Evolutionary conservation across 805 yeast genomes (phyloP).

Genomic region (Kodamaea fukazawae): DNA sequence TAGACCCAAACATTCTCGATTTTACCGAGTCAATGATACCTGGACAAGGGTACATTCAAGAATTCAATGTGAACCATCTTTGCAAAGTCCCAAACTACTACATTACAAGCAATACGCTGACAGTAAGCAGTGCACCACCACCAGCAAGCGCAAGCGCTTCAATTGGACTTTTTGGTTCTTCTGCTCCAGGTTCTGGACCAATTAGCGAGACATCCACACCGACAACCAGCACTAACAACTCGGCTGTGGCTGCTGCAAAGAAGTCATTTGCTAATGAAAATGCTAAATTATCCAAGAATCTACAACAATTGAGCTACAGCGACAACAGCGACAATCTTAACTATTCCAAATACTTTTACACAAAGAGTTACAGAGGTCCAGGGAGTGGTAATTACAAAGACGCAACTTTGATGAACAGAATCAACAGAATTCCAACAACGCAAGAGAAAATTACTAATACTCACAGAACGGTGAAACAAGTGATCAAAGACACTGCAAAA

Average conservation of each 20-base stretch:
- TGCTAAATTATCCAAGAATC: constrained; percentile 28
- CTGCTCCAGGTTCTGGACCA: background rate
- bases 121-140: constrained; percentile 10
- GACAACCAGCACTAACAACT: no score
- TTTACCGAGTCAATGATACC: constrained; percentile 39
- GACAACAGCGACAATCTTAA: constrained; percentile 36
- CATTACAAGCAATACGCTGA: constrained; percentile 27
- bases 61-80: constrained; percentile 37
- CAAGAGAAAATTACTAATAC: constrained; percentile 12
- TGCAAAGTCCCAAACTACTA: constrained; percentile 45
- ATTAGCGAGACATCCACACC: background rate
- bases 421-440: constrained; percentile 34
- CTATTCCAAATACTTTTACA: constrained; percentile 38
- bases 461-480: constrained; percentile 20
- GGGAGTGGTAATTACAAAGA: constrained; percentile 47
- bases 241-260: no score
- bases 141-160: constrained; percentile 1
- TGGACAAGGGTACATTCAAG: constrained; percentile 44
- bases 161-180: constrained; percentile 5
- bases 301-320: constrained; percentile 34
- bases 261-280: constrained; percentile 22
- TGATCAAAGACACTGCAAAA: constrained; percentile 14
- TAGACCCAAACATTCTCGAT: constrained; percentile 41
- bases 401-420: constrained; percentile 38
- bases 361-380: constrained; percentile 42